Evolutionary conservation across 345 rosid species (phyloP).

Genomic region (Dimocarpus longan): DNA sequence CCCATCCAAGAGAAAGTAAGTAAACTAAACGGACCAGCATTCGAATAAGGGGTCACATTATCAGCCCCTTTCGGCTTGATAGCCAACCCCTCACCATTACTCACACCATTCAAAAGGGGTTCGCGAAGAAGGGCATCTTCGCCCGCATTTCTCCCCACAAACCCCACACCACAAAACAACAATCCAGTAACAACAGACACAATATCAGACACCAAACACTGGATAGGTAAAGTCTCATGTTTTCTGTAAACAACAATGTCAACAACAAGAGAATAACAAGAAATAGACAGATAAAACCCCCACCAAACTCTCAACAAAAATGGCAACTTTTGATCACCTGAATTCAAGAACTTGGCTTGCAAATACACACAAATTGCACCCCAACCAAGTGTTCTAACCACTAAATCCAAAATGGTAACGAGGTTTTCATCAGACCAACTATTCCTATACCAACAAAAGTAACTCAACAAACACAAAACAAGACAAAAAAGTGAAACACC

Average conservation of each 20-base stretch:
- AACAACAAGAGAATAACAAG: slow-evolving; percentile 46
- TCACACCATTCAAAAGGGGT: slow-evolving; percentile 26
- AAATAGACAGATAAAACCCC: slow-evolving; percentile 45
- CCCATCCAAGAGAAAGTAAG: slow-evolving; percentile 51
- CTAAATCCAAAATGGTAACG: slow-evolving; percentile 43
- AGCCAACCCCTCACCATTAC: slow-evolving; percentile 21
- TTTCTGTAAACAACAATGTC: slow-evolving; percentile 32
- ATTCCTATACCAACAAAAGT: slow-evolving; percentile 40
- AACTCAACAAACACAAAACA: slow-evolving; percentile 37
- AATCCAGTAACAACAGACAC: slow-evolving; percentile 24
- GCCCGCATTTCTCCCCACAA: slow-evolving; percentile 6
- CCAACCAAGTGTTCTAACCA: slow-evolving; percentile 48
- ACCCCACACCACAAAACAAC: slow-evolving; percentile 23
- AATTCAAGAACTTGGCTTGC: slow-evolving; percentile 25
- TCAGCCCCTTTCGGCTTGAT: slow-evolving; percentile 31
- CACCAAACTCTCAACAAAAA: slow-evolving; percentile 53
- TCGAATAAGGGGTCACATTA: slow-evolving; percentile 39
- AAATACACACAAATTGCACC: slow-evolving; percentile 40
- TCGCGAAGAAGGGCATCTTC: neutral
- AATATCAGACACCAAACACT: slow-evolving; percentile 20
- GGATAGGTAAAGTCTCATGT: slow-evolving; percentile 10
- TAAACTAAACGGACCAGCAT: slow-evolving; percentile 41
- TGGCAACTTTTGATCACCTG: slow-evolving; percentile 33
- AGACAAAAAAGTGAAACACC: slow-evolving; percentile 42
- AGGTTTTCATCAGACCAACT: slow-evolving; percentile 41